Evolutionary conservation across 345 rosid species (phyloP).

Genomic region (Camelina laxa): DNA sequence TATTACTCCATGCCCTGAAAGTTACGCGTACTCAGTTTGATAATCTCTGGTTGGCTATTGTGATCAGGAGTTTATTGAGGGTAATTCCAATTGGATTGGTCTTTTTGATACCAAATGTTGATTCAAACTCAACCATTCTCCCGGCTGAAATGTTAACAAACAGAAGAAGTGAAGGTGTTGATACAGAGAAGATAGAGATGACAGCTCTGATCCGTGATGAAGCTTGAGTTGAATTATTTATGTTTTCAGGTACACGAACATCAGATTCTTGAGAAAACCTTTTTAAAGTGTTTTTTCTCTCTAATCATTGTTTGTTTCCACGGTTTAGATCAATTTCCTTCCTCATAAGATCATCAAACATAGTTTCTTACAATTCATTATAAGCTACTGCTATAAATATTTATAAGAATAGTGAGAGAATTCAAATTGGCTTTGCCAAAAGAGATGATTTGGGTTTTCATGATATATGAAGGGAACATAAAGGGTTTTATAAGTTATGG

Average conservation of each 20-base stretch:
- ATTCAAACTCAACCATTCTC: constrained; percentile 56
- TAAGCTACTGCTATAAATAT: constrained; percentile 7
- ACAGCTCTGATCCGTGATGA: constrained; percentile 46
- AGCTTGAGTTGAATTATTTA: constrained; percentile 27
- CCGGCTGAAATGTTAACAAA: constrained; percentile 56
- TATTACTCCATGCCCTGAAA: constrained; percentile 55
- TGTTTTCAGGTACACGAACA: constrained; percentile 24
- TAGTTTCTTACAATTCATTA: constrained; percentile 24
- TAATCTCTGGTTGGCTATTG: constrained; percentile 71
- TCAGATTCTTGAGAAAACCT: constrained; percentile 11
- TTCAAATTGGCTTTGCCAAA: constrained; percentile 37
- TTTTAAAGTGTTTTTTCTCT: not conserved
- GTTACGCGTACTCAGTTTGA: constrained; percentile 67
- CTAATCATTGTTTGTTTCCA: constrained; percentile 18
- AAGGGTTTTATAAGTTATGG: constrained; percentile 7
- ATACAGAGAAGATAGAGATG: constrained; percentile 57
- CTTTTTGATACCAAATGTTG: constrained; percentile 63
- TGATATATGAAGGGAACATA: constrained; percentile 28
- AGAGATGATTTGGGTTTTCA: constrained; percentile 36
- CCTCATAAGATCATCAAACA: constrained; percentile 18
- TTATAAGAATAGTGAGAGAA: constrained; percentile 21
- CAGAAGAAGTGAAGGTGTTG: constrained; percentile 46
- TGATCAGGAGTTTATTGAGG: constrained; percentile 65
- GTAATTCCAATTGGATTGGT: constrained; percentile 60
- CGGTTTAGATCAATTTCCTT: constrained; percentile 21